Conservation (phyloP, 139 green algal genomes). For the Chlorella vulgaris region DNA sequence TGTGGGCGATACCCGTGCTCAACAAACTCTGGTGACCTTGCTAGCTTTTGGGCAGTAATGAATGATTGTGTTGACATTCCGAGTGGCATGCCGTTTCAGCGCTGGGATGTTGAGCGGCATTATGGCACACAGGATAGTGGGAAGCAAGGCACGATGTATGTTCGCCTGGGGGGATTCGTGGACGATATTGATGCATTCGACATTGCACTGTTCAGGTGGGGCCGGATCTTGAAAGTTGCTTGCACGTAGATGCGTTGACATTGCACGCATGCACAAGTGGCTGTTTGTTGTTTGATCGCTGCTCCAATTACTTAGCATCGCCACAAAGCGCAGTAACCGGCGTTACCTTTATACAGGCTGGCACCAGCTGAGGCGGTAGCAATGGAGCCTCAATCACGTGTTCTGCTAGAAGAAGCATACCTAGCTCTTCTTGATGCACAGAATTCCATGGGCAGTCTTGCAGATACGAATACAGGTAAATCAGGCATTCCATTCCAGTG, state of each 20-base stretch:
- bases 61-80: background rate
- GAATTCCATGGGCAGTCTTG: background rate
- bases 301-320: background rate
- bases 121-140: background rate
- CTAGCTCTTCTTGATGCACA: slow-evolving; percentile 1
- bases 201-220: slow-evolving; percentile 37
- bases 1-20: background rate
- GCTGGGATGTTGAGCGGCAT: slow-evolving; percentile 1
- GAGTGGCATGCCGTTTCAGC: background rate
- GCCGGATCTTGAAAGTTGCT: no score
- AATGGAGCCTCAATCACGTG: slow-evolving; percentile 80
- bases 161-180: slow-evolving; percentile 71
- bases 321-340: background rate
- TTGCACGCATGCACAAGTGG: no score
- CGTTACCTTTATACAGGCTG: slow-evolving; percentile 55
- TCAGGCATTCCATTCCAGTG: background rate
- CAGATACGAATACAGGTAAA: background rate
- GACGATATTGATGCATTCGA: slow-evolving; percentile 61
- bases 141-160: background rate
- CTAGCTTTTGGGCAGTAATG: background rate
- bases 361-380: slow-evolving; percentile 51
- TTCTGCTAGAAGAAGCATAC: slow-evolving; percentile 44
- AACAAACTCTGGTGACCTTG: background rate
- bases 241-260: no score
- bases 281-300: background rate